A percentile compares a stretch with the other conserved stretches of the same genome.
Conservation (phyloP, 306 rosid species). For the Pterocarpus macrocarpus region DNA sequence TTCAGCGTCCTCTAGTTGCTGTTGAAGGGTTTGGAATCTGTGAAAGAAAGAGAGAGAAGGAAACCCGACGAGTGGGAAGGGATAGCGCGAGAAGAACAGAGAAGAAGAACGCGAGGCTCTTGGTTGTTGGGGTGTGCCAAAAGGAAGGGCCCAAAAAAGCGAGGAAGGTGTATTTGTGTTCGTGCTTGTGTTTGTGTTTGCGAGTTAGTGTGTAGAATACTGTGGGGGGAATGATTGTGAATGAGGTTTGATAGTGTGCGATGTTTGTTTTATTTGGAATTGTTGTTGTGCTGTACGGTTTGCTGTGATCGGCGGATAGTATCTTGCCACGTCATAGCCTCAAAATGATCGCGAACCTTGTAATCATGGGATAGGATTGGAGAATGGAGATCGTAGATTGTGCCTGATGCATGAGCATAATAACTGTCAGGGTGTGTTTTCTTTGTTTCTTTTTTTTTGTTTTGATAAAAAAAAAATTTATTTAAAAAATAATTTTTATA, state of each 20-base stretch:
- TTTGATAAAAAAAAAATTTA: too few relatives aligned
- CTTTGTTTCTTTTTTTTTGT: too few relatives aligned
- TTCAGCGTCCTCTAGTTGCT: background rate
- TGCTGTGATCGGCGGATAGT: background rate
- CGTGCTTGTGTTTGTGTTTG: background rate
- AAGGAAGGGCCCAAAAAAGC: background rate
- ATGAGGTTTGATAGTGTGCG: background rate
- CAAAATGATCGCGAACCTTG: too few relatives aligned
- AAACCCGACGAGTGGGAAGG: conserved; percentile 18
- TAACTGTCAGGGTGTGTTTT: too few relatives aligned
- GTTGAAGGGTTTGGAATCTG: background rate
- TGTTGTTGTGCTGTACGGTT: background rate
- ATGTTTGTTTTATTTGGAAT: background rate
- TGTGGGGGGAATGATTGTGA: background rate
- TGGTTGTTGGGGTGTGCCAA: conserved; percentile 5
- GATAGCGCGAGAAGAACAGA: background rate
- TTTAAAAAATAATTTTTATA: too few relatives aligned
- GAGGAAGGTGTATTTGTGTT: background rate
- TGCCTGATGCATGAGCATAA: background rate
- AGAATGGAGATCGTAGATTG: background rate
- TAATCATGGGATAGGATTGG: background rate
- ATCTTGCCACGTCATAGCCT: conserved; percentile 29
- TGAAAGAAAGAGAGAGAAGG: conserved; percentile 4
- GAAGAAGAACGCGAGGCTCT: background rate
- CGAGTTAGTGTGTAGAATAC: background rate